These are phyloP conservation scores for Iberis pinnata DNA, from an alignment of 345 rosid species.

Conservation along the genomic window DNA sequence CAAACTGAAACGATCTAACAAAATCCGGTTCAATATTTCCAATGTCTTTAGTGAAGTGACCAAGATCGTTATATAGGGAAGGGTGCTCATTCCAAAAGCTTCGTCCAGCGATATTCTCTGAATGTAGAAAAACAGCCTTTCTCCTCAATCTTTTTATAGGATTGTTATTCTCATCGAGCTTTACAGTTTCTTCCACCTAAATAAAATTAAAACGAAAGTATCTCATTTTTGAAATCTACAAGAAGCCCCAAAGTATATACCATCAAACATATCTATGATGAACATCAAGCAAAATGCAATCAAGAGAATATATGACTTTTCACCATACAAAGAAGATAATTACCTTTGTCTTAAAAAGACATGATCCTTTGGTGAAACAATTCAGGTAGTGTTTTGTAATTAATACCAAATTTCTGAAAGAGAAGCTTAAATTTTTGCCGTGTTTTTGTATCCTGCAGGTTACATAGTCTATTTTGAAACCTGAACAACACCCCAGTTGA, in stretches of 20 bases:
- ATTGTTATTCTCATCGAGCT: slow-evolving; percentile 54
- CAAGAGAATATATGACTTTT: not conserved
- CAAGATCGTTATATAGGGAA: slow-evolving; percentile 48
- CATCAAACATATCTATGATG: not conserved
- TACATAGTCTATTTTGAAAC: no score
- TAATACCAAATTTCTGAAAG: slow-evolving; percentile 62
- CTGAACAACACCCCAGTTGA: slow-evolving; percentile 6
- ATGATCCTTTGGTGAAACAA: slow-evolving; percentile 87
- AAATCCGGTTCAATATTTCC: slow-evolving; percentile 55
- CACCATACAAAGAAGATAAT: no score
- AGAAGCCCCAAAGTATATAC: not conserved
- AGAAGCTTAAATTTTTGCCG: slow-evolving; percentile 83
- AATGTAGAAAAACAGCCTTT: slow-evolving; percentile 42
- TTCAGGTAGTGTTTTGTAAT: slow-evolving; percentile 57
- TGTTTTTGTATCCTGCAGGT: slow-evolving; percentile 63
- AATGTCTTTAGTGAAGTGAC: slow-evolving; percentile 48
- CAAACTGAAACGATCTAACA: slow-evolving; percentile 56
- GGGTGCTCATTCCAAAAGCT: slow-evolving; percentile 67
- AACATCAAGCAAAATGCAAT: slow-evolving; percentile 14
- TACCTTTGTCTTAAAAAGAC: slow-evolving; percentile 64
- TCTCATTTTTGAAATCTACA: not conserved
- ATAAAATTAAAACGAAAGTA: slow-evolving; percentile 10
- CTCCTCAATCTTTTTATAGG: slow-evolving; percentile 74
- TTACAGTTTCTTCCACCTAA: slow-evolving; percentile 69
- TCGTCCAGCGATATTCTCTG: slow-evolving; percentile 54